phyloP scores from a whole-genome alignment of 768 basidiomycete species.

The Termitomyces sp. region DNA sequence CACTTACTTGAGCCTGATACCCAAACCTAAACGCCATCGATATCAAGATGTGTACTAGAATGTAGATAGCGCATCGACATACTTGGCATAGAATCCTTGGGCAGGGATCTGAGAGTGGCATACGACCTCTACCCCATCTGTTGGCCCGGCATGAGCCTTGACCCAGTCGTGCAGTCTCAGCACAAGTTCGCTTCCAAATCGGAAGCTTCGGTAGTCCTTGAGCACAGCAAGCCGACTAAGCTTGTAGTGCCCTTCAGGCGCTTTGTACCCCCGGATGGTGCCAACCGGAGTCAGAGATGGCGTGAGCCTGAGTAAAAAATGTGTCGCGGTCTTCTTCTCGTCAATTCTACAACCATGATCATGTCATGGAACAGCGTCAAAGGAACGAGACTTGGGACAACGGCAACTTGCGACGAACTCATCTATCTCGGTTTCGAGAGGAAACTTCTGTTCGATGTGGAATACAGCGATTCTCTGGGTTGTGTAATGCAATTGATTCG shows the following conservation, averaged over 20 bases:
- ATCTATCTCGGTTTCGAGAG: constrained; percentile 72
- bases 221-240: constrained; percentile 68
- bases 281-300: constrained; percentile 62
- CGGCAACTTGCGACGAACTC: constrained; percentile 35
- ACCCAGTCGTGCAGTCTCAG: constrained; percentile 57
- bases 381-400: not conserved
- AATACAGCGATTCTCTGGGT: constrained; percentile 50
- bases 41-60: not conserved
- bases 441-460: constrained; percentile 63
- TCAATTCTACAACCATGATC: constrained; percentile 44
- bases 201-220: constrained; percentile 55
- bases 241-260: constrained; percentile 54
- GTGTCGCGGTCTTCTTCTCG: constrained; percentile 43
- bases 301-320: constrained; percentile 66
- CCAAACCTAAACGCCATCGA: constrained; percentile 49
- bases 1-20: constrained; percentile 58
- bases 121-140: constrained; percentile 38
- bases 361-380: not conserved
- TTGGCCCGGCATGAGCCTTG: constrained; percentile 27
- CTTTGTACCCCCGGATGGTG: constrained; percentile 53
- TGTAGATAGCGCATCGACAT: constrained; percentile 20
- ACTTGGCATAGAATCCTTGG: constrained; percentile 76
- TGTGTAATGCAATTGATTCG: not conserved
- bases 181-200: constrained; percentile 66
- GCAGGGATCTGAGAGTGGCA: constrained; percentile 70